A percentile compares a stretch with the other conserved stretches of the same genome.
Conservation (phyloP, 257 asterid species). For the Dorcoceras hygrometricum region DNA sequence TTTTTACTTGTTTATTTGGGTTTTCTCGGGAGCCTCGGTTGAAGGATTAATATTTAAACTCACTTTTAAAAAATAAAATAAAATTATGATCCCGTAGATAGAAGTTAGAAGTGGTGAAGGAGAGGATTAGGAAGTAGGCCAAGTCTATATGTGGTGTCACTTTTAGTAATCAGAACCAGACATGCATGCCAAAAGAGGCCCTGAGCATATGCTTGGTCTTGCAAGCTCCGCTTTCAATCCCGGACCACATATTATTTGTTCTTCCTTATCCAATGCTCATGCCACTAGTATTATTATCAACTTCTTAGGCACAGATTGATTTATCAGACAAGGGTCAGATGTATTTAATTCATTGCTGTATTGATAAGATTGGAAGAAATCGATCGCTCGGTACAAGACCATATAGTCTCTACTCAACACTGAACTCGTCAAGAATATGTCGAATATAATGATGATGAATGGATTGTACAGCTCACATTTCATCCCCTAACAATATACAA, state of each 20-base stretch:
- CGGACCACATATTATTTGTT: background rate
- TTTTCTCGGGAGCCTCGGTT: no score
- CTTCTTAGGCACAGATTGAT: background rate
- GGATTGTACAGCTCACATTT: constrained; percentile 13
- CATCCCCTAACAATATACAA: constrained; percentile 19
- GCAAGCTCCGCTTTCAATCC: no score
- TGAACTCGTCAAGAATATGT: background rate
- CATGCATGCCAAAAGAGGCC: background rate
- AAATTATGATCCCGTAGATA: no score
- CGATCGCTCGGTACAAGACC: no score
- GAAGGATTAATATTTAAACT: no score
- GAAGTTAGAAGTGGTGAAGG: background rate
- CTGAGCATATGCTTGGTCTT: background rate
- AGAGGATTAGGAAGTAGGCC: background rate
- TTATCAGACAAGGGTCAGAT: no score
- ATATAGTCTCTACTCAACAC: background rate
- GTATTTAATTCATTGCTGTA: no score
- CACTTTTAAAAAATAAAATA: no score
- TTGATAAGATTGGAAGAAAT: no score
- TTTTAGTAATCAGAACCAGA: no score
- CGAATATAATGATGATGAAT: background rate
- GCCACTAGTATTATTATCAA: background rate
- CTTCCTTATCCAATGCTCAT: background rate
- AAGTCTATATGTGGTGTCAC: no score
- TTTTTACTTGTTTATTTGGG: no score